Evolutionary conservation across 768 basidiomycete genomes (phyloP), one percentile per base, ranked within the genome.

Genomic region (Mycena indigotica): DNA sequence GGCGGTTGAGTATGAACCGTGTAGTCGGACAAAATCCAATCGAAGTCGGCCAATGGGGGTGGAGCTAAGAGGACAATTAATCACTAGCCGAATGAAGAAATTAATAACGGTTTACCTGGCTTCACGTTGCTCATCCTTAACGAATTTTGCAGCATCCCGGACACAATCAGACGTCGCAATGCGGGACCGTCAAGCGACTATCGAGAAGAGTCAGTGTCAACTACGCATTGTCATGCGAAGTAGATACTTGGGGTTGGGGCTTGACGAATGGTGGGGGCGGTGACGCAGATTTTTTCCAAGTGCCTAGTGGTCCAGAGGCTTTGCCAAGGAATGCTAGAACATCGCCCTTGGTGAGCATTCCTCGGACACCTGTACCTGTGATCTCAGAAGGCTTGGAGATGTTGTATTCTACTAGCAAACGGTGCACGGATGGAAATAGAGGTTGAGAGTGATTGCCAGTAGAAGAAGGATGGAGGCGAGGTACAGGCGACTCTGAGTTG

Each of bases 291-390:
- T 78, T 78, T 69, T 87, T 88, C 73, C 80, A 91, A 2, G 90
- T 89, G 32, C 93, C 93, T 19, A 80, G 77, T 0, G 93, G 91
- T 30, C 80, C 79, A 12, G 87, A 87, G 19, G 94, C 90, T 72
- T 87, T 87, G 19, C 96, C 96, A 4, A 97, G 78, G 73, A 85
- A 87, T 2, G 92, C 77, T 26, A 99, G 80, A 1, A 98, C 88
- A 68, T 99, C 96, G 12, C 97, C 97, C 72, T 98, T 98, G 48
- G 95, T 98, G 58, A 98, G 72, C 89, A 95, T 95, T 15, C 97
- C 96, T 32, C 91, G 82, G 52, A 91, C 79, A 49, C 96, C 96
- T 2, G 94, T 96, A 5, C 91, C 95, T 61, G 87, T 88, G 69
- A 99, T 90, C 54, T 78, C 76, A 51, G 84, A 82, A 23, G 83